A percentile compares a stretch with the other conserved stretches of the same genome.
Conservation (phyloP, 2,329 filamentous ascomycete genomes). For the Ophiostoma perfectum region DNA sequence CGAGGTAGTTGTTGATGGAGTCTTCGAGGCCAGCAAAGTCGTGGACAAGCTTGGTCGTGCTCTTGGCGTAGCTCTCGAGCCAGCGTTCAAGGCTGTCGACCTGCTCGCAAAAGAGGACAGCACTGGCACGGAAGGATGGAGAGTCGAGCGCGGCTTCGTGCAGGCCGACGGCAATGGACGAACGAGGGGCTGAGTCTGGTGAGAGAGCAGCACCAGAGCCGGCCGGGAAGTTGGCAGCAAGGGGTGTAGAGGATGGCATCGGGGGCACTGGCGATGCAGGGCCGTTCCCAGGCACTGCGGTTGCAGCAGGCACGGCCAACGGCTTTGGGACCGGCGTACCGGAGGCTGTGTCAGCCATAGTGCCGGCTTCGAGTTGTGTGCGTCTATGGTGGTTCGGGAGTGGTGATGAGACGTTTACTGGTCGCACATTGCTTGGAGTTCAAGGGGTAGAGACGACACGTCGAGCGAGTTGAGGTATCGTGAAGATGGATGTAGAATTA, state of each 20-base stretch:
- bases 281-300: neutral
- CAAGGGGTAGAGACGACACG: neutral
- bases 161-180: conserved; percentile 67
- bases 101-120: conserved; percentile 84
- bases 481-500: neutral
- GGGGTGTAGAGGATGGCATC: neutral
- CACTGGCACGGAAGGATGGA: conserved; percentile 84
- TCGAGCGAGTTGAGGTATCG: neutral
- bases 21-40: conserved; percentile 71
- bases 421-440: neutral
- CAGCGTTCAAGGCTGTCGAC: conserved; percentile 86
- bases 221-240: neutral
- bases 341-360: conserved; percentile 20
- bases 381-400: neutral
- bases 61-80: conserved; percentile 61
- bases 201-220: neutral
- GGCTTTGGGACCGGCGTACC: conserved; percentile 18
- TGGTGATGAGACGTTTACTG: neutral
- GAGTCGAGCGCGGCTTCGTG: conserved; percentile 96
- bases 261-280: conserved; percentile 5
- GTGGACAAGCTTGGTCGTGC: conserved; percentile 51
- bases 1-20: conserved; percentile 69
- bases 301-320: conserved; percentile 6
- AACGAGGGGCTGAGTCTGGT: neutral
- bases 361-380: neutral